Conservation (phyloP, 2,329 filamentous ascomycete genomes). For the Cadophora sp. region DNA sequence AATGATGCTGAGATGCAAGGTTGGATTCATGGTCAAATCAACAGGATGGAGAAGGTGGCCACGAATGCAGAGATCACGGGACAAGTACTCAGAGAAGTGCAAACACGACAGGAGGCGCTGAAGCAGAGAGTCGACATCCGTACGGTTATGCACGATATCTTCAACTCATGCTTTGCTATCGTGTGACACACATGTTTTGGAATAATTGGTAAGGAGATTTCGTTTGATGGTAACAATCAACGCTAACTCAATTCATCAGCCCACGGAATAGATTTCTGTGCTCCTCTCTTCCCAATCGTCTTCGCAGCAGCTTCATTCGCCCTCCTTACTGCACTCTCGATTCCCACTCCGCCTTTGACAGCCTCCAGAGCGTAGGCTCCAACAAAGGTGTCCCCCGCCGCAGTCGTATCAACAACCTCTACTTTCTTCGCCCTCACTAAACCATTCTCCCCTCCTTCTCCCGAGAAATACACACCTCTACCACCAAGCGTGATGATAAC, state of each 20-base stretch:
- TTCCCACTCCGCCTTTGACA: neutral
- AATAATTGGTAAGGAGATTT: too few species aligned
- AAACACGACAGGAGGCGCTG: constrained; percentile 50
- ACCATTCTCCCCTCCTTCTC: too few species aligned
- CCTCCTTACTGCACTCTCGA: neutral
- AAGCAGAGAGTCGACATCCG: constrained; percentile 46
- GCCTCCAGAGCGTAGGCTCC: neutral
- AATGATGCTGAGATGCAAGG: constrained; percentile 53
- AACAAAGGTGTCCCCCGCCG: neutral
- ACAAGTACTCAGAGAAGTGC: constrained; percentile 54
- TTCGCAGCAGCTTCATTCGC: constrained; percentile 10
- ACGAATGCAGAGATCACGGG: constrained; percentile 53
- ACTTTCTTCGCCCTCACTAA: neutral
- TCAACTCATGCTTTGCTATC: constrained; percentile 32
- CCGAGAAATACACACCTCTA: neutral
- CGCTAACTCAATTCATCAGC: constrained; percentile 12
- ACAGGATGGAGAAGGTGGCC: constrained; percentile 53
- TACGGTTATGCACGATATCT: constrained; percentile 41
- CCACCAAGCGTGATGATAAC: neutral
- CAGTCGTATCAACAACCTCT: neutral
- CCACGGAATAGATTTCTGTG: constrained; percentile 18
- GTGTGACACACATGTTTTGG: neutral
- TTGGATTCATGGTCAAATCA: constrained; percentile 59
- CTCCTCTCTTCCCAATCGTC: constrained; percentile 17
- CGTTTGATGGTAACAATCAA: neutral